phyloP scores from a whole-genome alignment of 192 early-diverging fungal species.

The Coemansia sp. region DNA sequence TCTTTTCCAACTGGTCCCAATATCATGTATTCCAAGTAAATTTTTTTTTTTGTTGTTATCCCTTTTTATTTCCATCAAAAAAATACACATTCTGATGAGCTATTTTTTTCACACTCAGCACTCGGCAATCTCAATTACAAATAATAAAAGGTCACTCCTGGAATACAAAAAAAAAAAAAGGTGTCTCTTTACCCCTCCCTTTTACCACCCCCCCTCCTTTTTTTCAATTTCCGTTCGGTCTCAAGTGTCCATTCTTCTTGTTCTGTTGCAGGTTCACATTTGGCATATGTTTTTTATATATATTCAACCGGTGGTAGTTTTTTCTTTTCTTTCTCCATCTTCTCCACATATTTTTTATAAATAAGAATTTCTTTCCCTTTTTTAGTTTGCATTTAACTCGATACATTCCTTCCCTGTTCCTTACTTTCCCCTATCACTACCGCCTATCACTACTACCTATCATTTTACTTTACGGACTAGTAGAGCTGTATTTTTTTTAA shows the following conservation, averaged over 20 bases:
- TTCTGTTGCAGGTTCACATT: background rate
- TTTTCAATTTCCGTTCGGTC: background rate
- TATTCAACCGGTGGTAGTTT: constrained; percentile 6
- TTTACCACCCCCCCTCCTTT: background rate
- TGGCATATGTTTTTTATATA: background rate
- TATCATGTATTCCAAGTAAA: too few species aligned
- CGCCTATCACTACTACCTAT: too few species aligned
- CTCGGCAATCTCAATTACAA: constrained; percentile 18
- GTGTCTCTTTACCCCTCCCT: background rate
- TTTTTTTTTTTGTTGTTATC: too few species aligned
- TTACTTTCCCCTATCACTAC: background rate
- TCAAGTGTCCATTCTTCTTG: background rate
- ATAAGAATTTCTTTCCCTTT: background rate
- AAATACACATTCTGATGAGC: background rate
- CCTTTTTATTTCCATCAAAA: background rate
- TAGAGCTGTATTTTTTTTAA: background rate
- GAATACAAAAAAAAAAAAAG: background rate
- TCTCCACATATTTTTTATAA: background rate
- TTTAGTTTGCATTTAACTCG: background rate
- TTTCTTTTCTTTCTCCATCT: background rate
- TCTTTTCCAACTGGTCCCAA: background rate
- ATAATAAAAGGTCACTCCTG: constrained; percentile 15
- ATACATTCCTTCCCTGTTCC: background rate
- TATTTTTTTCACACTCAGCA: constrained; percentile 5
- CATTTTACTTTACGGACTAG: background rate